Evolutionary conservation across 768 basidiomycete genomes (phyloP).

Genomic region (Lentinula sp.): DNA sequence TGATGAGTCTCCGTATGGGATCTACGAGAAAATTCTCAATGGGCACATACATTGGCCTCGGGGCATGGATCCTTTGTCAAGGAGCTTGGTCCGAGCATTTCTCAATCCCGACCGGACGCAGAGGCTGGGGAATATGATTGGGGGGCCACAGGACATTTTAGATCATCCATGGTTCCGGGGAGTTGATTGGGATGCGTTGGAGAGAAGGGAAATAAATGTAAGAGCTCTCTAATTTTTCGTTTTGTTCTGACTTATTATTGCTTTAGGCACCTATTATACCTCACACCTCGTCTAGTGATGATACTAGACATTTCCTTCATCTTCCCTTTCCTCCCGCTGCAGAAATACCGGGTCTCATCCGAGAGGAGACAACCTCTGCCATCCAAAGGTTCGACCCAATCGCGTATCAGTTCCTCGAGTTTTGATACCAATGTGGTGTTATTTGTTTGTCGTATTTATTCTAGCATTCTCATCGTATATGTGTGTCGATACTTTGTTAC

Average conservation of each 20-base stretch:
- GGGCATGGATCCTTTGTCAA: conserved; percentile 86
- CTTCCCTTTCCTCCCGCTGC: conserved; percentile 70
- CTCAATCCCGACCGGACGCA: conserved; percentile 89
- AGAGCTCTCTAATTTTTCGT: conserved; percentile 14
- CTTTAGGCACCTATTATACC: conserved; percentile 82
- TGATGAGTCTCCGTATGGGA: conserved; percentile 95
- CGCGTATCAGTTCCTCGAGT: conserved; percentile 71
- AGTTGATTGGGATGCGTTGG: conserved; percentile 87
- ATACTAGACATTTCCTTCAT: conserved; percentile 82
- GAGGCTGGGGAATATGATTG: conserved; percentile 88
- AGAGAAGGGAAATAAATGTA: conserved; percentile 82
- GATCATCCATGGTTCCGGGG: conserved; percentile 94
- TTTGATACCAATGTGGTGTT: conserved; percentile 25
- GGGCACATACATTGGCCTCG: conserved; percentile 84
- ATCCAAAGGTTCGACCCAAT: conserved; percentile 63
- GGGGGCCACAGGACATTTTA: conserved; percentile 87
- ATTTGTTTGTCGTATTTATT: not conserved
- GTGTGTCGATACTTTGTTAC: not conserved
- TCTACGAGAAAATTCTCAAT: conserved; percentile 94
- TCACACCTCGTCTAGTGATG: conserved; percentile 70
- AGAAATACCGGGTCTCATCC: conserved; percentile 74
- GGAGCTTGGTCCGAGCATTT: conserved; percentile 83
- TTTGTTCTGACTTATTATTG: conserved; percentile 1
- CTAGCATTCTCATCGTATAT: not conserved
- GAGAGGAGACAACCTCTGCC: conserved; percentile 55